Conservation (phyloP, 2,329 filamentous ascomycete genomes). For the Aspergillus flavus region DNA sequence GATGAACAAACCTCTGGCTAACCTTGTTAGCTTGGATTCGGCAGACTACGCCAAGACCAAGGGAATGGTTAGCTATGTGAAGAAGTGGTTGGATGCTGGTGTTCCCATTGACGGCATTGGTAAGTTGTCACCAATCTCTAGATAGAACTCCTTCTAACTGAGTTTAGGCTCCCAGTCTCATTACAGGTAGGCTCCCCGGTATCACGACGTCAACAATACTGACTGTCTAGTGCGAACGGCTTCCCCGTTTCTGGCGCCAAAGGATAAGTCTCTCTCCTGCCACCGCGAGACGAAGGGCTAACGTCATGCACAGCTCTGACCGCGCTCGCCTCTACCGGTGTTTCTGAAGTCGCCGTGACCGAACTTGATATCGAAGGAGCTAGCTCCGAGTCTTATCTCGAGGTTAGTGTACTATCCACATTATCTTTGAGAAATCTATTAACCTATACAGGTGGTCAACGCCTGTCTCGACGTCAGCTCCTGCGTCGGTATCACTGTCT, state of each 20-base stretch:
- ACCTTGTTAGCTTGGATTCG: conserved; percentile 60
- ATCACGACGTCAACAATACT: neutral
- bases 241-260: conserved; percentile 13
- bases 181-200: conserved; percentile 35
- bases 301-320: conserved; percentile 51
- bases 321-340: conserved; percentile 53
- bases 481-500: conserved; percentile 69
- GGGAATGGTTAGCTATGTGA: conserved; percentile 61
- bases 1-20: neutral
- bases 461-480: conserved; percentile 61
- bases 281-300: conserved; percentile 6
- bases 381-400: conserved; percentile 59
- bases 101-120: conserved; percentile 67
- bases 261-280: conserved; percentile 14
- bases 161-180: conserved; percentile 57
- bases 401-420: conserved; percentile 35
- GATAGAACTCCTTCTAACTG: too few species aligned
- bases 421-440: conserved; percentile 27
- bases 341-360: conserved; percentile 64
- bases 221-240: conserved; percentile 33
- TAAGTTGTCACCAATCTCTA: too few species aligned
- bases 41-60: conserved; percentile 61
- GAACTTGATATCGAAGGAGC: conserved; percentile 68
- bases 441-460: conserved; percentile 41
- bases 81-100: conserved; percentile 64